phyloP scores from a whole-genome alignment of 2,329 filamentous ascomycete genomes.

The Tolypocladium album region DNA sequence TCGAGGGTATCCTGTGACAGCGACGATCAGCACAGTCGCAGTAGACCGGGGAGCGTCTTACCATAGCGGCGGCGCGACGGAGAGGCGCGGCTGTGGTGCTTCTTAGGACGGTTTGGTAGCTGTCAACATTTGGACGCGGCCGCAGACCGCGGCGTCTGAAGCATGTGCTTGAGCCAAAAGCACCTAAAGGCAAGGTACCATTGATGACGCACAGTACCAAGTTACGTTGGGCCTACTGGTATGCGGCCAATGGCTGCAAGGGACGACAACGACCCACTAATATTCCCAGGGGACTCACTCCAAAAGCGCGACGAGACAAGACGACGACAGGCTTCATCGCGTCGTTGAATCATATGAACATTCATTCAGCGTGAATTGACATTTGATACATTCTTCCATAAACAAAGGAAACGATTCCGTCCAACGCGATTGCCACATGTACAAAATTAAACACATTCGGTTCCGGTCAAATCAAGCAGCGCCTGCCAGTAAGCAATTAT shows the following conservation, averaged over 20 bases:
- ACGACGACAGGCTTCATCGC: too few species aligned
- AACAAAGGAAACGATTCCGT: not conserved
- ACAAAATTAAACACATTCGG: not conserved
- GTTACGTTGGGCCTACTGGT: not conserved
- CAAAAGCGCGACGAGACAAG: not conserved
- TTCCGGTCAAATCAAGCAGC: not conserved
- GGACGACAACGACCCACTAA: too few species aligned
- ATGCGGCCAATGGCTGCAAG: not conserved
- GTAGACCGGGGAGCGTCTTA: not conserved
- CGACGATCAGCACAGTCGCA: not conserved
- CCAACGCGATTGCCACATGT: not conserved
- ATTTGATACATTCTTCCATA: not conserved
- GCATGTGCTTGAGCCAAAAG: not conserved
- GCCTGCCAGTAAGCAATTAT: not conserved
- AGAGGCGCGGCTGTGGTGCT: not conserved
- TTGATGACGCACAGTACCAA: not conserved
- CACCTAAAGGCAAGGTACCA: not conserved
- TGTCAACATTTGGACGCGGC: not conserved
- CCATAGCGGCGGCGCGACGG: not conserved
- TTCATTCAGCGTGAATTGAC: not conserved
- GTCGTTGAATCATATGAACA: not conserved
- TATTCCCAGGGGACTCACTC: too few species aligned
- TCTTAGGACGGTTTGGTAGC: not conserved
- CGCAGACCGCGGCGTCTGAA: not conserved
- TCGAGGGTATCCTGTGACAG: slow-evolving; percentile 21